Base-by-base conservation (phyloP, 148 eudicot species). In the Fallopia convolvulus region DNA sequence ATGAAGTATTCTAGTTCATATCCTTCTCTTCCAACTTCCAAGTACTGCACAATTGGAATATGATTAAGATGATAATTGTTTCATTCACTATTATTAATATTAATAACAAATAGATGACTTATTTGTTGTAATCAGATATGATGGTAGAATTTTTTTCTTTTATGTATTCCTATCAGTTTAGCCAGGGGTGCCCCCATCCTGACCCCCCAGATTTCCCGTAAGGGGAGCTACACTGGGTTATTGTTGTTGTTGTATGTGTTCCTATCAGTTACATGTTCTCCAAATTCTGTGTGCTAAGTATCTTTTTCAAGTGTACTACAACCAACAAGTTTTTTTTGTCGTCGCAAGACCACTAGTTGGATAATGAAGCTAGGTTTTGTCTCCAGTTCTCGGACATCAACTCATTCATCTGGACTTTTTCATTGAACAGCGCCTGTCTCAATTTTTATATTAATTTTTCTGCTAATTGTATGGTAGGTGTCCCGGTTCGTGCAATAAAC, bases 401-500 rank as follows among this genome's bases (percentile, higher is more conserved):
- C 39, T 61, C 70, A 66, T 32, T 66, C 4, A 39, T 68, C 20
- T 68, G 46, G 6, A 39, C 72, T 68, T 65, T 13, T 36, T 36
- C 9, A 44, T 74, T 48, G 41, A 4, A 14, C 33, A 48, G 13
- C n/a, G 49, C 8, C 26, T 20, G 53, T 8, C n/a, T 47, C 21
- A 74, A 2, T 74, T 56, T 74, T 10, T 14, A 15, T 75, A 53
- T 75, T 36, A 58, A 44, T 6, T 79, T 53, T 53, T 68, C 47
- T 61, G 60, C 36, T 70, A 20, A 46, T 55, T 55, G 48, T n/a
- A 77, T 33, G 74, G 32, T 74, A 91, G 92, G 95, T 52, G 81
- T 87, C 17, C 86, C 87, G 18, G 82, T 89, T 58, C 85, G 90
- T 79, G 86, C 88, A 76, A 82, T 89, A 61, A 87, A 87, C 79